phyloP scores from a whole-genome alignment of 768 basidiomycete genomes.

The Mycena alexandri region DNA sequence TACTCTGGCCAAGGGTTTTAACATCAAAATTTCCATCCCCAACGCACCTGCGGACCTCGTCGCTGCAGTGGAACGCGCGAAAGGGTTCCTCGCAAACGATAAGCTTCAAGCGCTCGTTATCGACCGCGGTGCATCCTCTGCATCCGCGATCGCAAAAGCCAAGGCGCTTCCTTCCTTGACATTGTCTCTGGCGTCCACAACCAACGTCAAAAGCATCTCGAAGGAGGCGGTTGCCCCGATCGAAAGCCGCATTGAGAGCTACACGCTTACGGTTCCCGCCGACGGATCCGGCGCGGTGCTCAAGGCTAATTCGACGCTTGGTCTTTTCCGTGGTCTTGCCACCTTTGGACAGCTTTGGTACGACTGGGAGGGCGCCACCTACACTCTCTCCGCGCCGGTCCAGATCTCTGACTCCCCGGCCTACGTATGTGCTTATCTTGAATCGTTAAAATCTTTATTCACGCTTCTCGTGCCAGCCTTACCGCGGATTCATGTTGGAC shows the following conservation, averaged over 20 bases:
- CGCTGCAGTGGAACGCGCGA: slow-evolving; percentile 53
- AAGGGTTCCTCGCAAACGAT: slow-evolving; percentile 50
- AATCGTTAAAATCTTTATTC: background rate
- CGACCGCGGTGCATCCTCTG: slow-evolving; percentile 55
- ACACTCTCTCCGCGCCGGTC: slow-evolving; percentile 54
- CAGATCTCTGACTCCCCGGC: slow-evolving; percentile 59
- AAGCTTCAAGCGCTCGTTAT: slow-evolving; percentile 57
- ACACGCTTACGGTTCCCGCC: slow-evolving; percentile 54
- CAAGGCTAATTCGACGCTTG: slow-evolving; percentile 58
- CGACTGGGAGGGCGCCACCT: slow-evolving; percentile 47
- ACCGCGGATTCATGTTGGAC: slow-evolving; percentile 70
- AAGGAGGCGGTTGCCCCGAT: slow-evolving; percentile 52
- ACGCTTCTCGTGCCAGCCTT: slow-evolving; percentile 45
- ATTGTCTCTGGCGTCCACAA: slow-evolving; percentile 44
- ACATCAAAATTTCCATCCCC: slow-evolving; percentile 28
- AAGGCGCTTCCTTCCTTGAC: slow-evolving; percentile 48
- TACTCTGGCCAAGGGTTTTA: slow-evolving; percentile 21
- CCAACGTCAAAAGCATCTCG: slow-evolving; percentile 47
- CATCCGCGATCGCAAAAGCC: slow-evolving; percentile 44
- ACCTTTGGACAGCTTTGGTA: slow-evolving; percentile 63
- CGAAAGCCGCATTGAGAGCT: slow-evolving; percentile 58
- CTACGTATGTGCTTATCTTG: slow-evolving; percentile 40
- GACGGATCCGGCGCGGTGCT: slow-evolving; percentile 56
- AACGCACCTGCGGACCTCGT: slow-evolving; percentile 50
- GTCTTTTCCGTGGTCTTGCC: slow-evolving; percentile 63